These are phyloP conservation scores for Gossypium herbaceum DNA, from an alignment of 345 rosid species.

Conservation along the genomic window DNA sequence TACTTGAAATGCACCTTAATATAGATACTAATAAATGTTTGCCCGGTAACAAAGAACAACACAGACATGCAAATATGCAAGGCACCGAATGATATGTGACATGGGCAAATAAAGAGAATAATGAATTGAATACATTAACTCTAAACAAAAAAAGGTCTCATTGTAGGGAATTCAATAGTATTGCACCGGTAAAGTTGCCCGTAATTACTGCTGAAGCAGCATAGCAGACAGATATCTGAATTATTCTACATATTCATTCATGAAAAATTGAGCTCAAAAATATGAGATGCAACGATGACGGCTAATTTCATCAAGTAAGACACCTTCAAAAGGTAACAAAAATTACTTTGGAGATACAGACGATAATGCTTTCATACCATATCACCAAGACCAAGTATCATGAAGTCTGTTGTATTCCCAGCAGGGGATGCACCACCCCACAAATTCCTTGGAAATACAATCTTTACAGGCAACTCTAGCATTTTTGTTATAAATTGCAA, in stretches of 20 bases:
- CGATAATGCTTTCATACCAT: conserved; percentile 53
- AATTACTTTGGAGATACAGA: neutral
- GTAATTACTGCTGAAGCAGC: neutral
- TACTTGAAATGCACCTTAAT: neutral
- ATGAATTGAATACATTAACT: neutral
- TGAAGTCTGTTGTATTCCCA: conserved; percentile 61
- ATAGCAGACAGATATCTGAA: neutral
- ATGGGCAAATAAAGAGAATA: neutral
- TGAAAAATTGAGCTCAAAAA: neutral
- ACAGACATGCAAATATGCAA: neutral
- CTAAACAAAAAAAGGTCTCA: neutral
- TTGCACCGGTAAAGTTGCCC: neutral
- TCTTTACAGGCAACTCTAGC: conserved; percentile 89
- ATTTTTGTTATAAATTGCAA: conserved; percentile 87
- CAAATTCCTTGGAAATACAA: conserved; percentile 79
- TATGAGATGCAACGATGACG: neutral
- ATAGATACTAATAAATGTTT: neutral
- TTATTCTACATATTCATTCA: neutral
- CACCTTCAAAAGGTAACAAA: neutral
- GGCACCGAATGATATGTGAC: neutral
- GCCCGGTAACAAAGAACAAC: neutral
- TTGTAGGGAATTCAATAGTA: neutral
- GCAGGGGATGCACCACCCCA: conserved; percentile 66
- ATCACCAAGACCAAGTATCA: conserved; percentile 99
- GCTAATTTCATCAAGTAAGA: neutral